Evolutionary conservation across 1,284 basidiomycete genomes (phyloP).

Genomic region (Trichosporon sp.): DNA sequence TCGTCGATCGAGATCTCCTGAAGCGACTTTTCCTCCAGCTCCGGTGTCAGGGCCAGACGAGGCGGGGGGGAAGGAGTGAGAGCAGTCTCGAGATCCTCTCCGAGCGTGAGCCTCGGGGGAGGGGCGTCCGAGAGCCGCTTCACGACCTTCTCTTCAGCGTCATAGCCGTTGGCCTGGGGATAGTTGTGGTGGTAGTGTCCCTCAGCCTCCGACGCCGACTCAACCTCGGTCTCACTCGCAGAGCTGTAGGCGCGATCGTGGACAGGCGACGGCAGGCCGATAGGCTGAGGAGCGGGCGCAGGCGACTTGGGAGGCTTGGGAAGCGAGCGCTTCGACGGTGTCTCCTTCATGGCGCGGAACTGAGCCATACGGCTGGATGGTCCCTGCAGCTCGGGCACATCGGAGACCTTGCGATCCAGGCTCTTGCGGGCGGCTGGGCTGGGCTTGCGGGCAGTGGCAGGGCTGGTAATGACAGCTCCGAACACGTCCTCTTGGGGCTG

Average conservation of each 20-base stretch:
- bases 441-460: slow-evolving; percentile 5
- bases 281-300: slow-evolving; percentile 25
- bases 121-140: slow-evolving; percentile 5
- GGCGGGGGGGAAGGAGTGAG: not conserved
- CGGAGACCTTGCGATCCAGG: slow-evolving; percentile 19
- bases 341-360: slow-evolving; percentile 12
- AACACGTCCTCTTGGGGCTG: slow-evolving; percentile 12
- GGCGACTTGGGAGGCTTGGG: slow-evolving; percentile 28
- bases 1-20: not conserved
- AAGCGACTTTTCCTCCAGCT: slow-evolving; percentile 6
- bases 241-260: not conserved
- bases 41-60: slow-evolving; percentile 5
- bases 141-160: not conserved
- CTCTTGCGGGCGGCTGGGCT: slow-evolving; percentile 5
- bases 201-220: not conserved
- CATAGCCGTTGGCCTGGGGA: not conserved
- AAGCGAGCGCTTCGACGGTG: slow-evolving; percentile 10
- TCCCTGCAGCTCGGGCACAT: slow-evolving; percentile 28
- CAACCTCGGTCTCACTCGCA: not conserved
- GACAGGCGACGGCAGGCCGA: slow-evolving; percentile 37
- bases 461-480: slow-evolving; percentile 13
- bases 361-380: slow-evolving; percentile 34
- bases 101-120: slow-evolving; percentile 3
- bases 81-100: not conserved
- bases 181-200: not conserved